Percentiles rank a stretch among this genome's conserved stretches.
Evolutionary conservation across 306 rosid species (phyloP).

Genomic region (Begonia peltatifolia): DNA sequence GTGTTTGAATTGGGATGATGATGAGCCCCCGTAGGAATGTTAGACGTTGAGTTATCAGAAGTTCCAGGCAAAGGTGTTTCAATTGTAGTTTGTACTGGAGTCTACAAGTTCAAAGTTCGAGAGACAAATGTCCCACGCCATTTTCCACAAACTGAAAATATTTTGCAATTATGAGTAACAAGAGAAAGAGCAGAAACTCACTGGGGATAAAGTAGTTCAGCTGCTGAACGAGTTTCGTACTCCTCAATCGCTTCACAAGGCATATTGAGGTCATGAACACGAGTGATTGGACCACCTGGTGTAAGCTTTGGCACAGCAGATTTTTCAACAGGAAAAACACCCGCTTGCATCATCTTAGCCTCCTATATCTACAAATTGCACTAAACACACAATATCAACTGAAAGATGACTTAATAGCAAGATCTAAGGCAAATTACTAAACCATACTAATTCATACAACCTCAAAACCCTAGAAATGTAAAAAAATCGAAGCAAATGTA

Average conservation of each 20-base stretch:
- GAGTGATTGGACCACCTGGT: constrained; percentile 73
- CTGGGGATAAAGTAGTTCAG: constrained; percentile 90
- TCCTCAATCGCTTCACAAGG: constrained; percentile 95
- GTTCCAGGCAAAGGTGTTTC: constrained; percentile 86
- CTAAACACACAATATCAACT: constrained; percentile 14
- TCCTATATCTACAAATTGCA: constrained; percentile 61
- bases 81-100: constrained; percentile 84
- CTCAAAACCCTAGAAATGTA: constrained; percentile 13
- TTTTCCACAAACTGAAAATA: too few species aligned
- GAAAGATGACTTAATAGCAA: constrained; percentile 4
- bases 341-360: constrained; percentile 79
- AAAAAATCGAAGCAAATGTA: constrained; percentile 43
- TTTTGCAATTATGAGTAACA: too few species aligned
- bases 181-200: constrained; percentile 25
- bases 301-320: constrained; percentile 44
- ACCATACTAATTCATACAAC: neutral
- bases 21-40: constrained; percentile 79
- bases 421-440: neutral
- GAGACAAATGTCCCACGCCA: too few species aligned
- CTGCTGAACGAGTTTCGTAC: constrained; percentile 94
- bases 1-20: constrained; percentile 42
- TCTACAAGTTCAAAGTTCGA: constrained; percentile 17
- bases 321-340: constrained; percentile 78
- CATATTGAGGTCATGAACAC: constrained; percentile 90
- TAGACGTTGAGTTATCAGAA: constrained; percentile 43